These are phyloP conservation scores for Auricularia sp. DNA, from an alignment of 768 basidiomycete genomes.

Conservation along the genomic window DNA sequence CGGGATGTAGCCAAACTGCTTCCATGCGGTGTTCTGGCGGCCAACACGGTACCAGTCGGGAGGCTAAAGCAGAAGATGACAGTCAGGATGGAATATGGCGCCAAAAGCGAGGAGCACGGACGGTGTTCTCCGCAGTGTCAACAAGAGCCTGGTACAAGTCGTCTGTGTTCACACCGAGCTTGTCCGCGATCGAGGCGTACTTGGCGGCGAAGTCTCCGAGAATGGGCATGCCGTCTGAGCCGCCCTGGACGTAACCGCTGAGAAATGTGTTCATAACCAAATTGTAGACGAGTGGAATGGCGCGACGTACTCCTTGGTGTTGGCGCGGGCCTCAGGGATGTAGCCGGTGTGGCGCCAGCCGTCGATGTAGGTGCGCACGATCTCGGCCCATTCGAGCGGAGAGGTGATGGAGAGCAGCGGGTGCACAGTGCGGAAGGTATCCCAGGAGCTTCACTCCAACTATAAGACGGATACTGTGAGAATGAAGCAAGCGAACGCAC, in stretches of 20 bases:
- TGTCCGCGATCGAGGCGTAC: constrained; percentile 27
- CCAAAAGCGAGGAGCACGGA: constrained; percentile 14
- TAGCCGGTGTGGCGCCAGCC: constrained; percentile 41
- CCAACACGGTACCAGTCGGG: constrained; percentile 44
- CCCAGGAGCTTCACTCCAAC: constrained; percentile 34
- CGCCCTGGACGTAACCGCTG: constrained; percentile 42
- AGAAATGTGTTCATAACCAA: background rate
- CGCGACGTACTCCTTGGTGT: constrained; percentile 35
- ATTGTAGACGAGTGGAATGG: too few species aligned
- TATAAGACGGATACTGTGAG: constrained; percentile 2
- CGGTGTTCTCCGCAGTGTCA: constrained; percentile 44
- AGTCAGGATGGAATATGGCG: background rate
- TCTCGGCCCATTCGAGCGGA: constrained; percentile 38
- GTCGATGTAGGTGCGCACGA: constrained; percentile 40
- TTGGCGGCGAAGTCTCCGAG: constrained; percentile 44
- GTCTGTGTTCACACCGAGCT: constrained; percentile 34
- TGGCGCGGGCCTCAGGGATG: constrained; percentile 41
- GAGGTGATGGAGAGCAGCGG: constrained; percentile 37
- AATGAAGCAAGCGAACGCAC: constrained; percentile 15
- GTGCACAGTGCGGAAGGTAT: constrained; percentile 44
- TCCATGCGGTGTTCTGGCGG: constrained; percentile 45
- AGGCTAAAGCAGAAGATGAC: constrained; percentile 23
- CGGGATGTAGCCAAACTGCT: constrained; percentile 38
- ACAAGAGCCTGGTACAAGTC: constrained; percentile 42
- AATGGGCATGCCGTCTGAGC: constrained; percentile 42